phyloP scores from a whole-genome alignment of 2,329 filamentous ascomycete species.

The Plectosphaerella plurivora region DNA sequence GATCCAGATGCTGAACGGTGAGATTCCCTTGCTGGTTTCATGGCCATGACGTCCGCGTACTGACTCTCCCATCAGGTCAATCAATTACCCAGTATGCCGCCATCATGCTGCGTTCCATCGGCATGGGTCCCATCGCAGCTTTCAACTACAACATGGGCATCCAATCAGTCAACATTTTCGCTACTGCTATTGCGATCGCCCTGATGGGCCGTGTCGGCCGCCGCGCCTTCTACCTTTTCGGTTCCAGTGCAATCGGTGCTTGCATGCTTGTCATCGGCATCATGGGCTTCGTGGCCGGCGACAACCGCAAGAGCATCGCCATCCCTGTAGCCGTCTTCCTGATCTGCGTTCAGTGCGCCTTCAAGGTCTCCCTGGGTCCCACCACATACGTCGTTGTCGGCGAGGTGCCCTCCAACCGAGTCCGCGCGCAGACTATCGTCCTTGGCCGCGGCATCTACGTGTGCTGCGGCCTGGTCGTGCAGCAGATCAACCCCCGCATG shows the following conservation, averaged over 20 bases:
- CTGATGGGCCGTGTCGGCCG: constrained; percentile 33
- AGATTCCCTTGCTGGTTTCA: constrained; percentile 22
- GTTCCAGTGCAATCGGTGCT: constrained; percentile 31
- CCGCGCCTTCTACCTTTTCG: constrained; percentile 33
- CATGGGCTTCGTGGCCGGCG: constrained; percentile 23
- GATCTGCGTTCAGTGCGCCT: constrained; percentile 33
- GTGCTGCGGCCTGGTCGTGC: constrained; percentile 31
- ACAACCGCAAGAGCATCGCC: constrained; percentile 12
- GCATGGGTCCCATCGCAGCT: constrained; percentile 33
- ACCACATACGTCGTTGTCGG: constrained; percentile 38
- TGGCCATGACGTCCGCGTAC: constrained; percentile 33
- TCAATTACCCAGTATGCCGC: constrained; percentile 51
- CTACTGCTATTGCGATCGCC: constrained; percentile 32
- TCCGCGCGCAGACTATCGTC: constrained; percentile 40
- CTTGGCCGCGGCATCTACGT: constrained; percentile 38
- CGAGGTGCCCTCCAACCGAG: constrained; percentile 37
- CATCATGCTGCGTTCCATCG: constrained; percentile 46
- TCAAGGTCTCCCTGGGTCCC: constrained; percentile 39
- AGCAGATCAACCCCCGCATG: constrained; percentile 31
- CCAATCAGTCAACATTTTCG: constrained; percentile 37
- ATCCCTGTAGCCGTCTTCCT: constrained; percentile 31
- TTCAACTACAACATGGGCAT: constrained; percentile 45
- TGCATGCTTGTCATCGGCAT: constrained; percentile 38
- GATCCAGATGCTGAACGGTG: constrained; percentile 17
- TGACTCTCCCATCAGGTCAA: constrained; percentile 24